These are phyloP conservation scores for Penicillium goetzii DNA, from an alignment of 495 filamentous ascomycete genomes.

Conservation along the genomic window DNA sequence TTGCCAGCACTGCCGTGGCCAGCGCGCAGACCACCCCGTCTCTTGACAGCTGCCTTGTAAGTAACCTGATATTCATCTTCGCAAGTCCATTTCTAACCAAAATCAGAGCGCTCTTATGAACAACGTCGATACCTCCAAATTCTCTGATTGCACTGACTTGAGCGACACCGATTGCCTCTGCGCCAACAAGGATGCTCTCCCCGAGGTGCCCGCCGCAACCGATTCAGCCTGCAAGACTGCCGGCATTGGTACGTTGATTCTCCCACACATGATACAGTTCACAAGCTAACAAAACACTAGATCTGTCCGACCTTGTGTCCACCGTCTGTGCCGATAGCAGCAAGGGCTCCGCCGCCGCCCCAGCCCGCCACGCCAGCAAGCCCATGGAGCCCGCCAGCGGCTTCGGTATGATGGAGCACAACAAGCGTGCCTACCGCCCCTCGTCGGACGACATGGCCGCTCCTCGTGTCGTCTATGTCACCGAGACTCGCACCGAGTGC, in stretches of 20 bases:
- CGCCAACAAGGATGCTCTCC: conserved; percentile 24
- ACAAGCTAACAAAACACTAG: conserved; percentile 1
- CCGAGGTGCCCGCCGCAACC: conserved; percentile 8
- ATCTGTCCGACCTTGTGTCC: conserved; percentile 11
- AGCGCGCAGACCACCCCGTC: conserved; percentile 13
- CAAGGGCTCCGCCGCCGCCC: conserved; percentile 6
- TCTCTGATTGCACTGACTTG: conserved; percentile 19
- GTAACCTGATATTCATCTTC: background rate
- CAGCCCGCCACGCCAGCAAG: conserved; percentile 28
- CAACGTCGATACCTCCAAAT: conserved; percentile 9
- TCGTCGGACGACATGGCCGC: background rate
- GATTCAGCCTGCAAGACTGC: conserved; percentile 13
- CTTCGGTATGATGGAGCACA: conserved; percentile 5
- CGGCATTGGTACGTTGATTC: conserved; percentile 23
- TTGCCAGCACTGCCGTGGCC: conserved; percentile 20
- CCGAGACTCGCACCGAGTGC: conserved; percentile 32
- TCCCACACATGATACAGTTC: background rate
- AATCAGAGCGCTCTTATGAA: conserved; percentile 18
- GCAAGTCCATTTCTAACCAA: conserved; percentile 2
- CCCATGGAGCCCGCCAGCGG: conserved; percentile 29
- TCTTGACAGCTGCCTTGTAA: conserved; percentile 26
- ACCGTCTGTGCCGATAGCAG: conserved; percentile 18
- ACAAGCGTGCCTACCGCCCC: conserved; percentile 29
- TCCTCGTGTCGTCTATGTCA: conserved; percentile 30
- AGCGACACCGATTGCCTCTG: conserved; percentile 26